Conservation (phyloP, 1,284 basidiomycete species). For the Albatrellus sp. region DNA sequence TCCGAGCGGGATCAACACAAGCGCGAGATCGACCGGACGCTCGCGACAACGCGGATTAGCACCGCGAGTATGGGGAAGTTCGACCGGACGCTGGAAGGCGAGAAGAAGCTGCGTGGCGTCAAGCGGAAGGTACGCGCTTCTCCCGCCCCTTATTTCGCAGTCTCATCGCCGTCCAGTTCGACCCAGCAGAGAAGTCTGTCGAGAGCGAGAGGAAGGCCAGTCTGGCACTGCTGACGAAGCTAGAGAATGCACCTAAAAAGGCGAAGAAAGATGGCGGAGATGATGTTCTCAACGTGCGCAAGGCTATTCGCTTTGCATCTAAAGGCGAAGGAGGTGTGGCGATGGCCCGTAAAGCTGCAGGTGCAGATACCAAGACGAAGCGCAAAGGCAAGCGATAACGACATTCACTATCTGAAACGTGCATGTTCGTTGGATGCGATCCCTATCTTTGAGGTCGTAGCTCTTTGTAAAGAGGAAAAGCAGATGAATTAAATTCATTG, state of each 20-base stretch:
- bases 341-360: slow-evolving; percentile 22
- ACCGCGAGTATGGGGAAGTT: slow-evolving; percentile 93
- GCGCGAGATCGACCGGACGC: slow-evolving; percentile 62
- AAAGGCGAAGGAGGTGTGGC: slow-evolving; percentile 54
- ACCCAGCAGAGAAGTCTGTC: slow-evolving; percentile 60
- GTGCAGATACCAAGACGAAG: neutral
- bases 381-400: no score
- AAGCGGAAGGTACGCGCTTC: slow-evolving; percentile 76
- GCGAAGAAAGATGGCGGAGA: slow-evolving; percentile 28
- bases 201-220: slow-evolving; percentile 62
- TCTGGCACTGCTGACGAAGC: slow-evolving; percentile 62
- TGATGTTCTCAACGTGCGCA: slow-evolving; percentile 68
- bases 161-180: slow-evolving; percentile 42
- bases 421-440: no score
- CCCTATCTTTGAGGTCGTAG: no score
- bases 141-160: neutral
- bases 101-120: slow-evolving; percentile 77
- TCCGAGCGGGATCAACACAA: slow-evolving; percentile 45
- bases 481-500: no score
- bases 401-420: no score
- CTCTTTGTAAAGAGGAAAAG: no score
- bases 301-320: slow-evolving; percentile 73
- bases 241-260: slow-evolving; percentile 51
- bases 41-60: slow-evolving; percentile 71
- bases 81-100: slow-evolving; percentile 82